These are phyloP conservation scores for Pinus tabuliformis DNA, from an alignment of 75 land plant genomes.

Conservation along the genomic window DNA sequence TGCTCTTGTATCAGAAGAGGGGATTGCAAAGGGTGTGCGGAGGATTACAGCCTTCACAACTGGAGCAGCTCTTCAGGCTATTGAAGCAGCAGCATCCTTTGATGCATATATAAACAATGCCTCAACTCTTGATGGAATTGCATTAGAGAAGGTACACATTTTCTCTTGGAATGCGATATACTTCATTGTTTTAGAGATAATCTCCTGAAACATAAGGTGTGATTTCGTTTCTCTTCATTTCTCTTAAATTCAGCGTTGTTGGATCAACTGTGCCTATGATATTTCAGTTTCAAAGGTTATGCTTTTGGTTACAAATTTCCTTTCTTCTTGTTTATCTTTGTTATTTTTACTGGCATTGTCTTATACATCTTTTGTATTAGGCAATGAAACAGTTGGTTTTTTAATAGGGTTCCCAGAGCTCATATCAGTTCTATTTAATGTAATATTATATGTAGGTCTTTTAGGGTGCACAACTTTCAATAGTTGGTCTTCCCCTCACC, in stretches of 20 bases:
- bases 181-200: neutral
- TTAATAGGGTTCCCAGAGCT: no score
- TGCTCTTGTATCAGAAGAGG: conserved; percentile 92
- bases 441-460: no score
- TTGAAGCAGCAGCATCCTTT: conserved; percentile 50
- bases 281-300: neutral
- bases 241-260: neutral
- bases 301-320: neutral
- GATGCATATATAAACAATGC: conserved; percentile 59
- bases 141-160: conserved; percentile 66
- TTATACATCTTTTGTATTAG: no score
- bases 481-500: no score
- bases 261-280: neutral
- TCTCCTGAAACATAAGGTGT: neutral
- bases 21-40: conserved; percentile 93
- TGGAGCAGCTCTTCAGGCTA: conserved; percentile 67
- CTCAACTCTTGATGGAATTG: conserved; percentile 47
- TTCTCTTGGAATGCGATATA: neutral
- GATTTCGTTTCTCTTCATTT: neutral
- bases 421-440: no score
- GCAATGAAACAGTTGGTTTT: no score
- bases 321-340: no score
- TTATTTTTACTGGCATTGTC: no score
- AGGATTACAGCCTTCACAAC: conserved; percentile 87
- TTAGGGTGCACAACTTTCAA: no score